phyloP scores from a whole-genome alignment of 164 flowering plant genomes.

The Kalanchoe fedtschenkoi region DNA sequence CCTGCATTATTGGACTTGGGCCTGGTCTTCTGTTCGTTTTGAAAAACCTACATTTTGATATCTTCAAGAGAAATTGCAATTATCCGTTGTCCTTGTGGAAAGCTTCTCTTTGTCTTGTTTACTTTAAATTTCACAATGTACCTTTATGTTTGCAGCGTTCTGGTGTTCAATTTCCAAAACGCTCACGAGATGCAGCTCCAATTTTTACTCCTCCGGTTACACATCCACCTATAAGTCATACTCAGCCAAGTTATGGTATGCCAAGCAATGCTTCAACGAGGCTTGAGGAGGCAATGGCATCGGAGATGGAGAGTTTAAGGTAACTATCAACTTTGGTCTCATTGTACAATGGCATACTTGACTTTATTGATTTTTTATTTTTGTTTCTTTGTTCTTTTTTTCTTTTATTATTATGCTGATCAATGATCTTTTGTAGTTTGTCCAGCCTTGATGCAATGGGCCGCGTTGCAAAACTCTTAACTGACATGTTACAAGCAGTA shows the following conservation, averaged over 20 bases:
- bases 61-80: too few species aligned
- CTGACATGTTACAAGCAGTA: constrained; percentile 89
- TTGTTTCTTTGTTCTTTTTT: background rate
- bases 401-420: background rate
- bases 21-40: background rate
- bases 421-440: constrained; percentile 21
- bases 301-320: constrained; percentile 68
- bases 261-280: constrained; percentile 64
- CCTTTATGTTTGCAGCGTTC: constrained; percentile 45
- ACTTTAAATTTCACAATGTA: background rate
- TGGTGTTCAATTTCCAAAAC: constrained; percentile 75
- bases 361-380: background rate
- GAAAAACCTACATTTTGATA: background rate
- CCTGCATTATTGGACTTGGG: background rate
- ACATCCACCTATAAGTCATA: constrained; percentile 30
- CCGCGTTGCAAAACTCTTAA: constrained; percentile 57
- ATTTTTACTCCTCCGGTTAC: constrained; percentile 76
- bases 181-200: constrained; percentile 52
- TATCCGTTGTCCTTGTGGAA: background rate
- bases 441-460: constrained; percentile 65
- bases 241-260: constrained; percentile 73
- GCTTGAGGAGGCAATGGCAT: constrained; percentile 94
- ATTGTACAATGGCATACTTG: background rate
- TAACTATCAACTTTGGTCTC: constrained; percentile 15
- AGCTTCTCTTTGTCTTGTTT: background rate